These are phyloP conservation scores for Phytophthora hybrid DNA, from an alignment of 352 stramenopile species.

Conservation along the genomic window DNA sequence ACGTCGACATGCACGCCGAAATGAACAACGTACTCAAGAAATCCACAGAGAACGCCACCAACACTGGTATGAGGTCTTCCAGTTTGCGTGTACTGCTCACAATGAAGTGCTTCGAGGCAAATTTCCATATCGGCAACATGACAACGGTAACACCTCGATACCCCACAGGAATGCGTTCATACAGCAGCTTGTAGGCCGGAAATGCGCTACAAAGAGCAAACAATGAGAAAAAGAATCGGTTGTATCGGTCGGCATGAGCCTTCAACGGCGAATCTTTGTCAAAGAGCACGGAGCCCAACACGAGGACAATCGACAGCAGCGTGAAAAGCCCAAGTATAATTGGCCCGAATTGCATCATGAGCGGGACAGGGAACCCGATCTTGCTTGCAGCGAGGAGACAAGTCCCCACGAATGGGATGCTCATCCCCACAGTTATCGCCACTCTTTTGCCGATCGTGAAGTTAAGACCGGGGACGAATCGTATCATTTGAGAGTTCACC, in stretches of 20 bases:
- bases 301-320: neutral
- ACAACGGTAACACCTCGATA: neutral
- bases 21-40: neutral
- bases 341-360: neutral
- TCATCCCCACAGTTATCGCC: no score
- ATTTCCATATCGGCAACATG: neutral
- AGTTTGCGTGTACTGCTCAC: neutral
- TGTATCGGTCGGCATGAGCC: neutral
- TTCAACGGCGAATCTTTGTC: neutral
- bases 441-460: neutral
- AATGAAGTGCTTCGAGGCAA: neutral
- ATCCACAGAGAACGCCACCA: neutral
- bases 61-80: neutral
- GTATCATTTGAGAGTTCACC: no score
- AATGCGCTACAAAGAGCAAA: neutral
- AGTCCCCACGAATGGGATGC: neutral
- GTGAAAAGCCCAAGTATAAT: neutral
- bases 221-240: neutral
- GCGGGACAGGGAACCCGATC: neutral
- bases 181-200: neutral
- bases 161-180: neutral
- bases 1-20: neutral
- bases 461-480: no score
- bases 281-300: neutral
- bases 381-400: neutral